These are phyloP conservation scores for Cercospora berteroae DNA, from an alignment of 2,329 filamentous ascomycete genomes.

Conservation along the genomic window DNA sequence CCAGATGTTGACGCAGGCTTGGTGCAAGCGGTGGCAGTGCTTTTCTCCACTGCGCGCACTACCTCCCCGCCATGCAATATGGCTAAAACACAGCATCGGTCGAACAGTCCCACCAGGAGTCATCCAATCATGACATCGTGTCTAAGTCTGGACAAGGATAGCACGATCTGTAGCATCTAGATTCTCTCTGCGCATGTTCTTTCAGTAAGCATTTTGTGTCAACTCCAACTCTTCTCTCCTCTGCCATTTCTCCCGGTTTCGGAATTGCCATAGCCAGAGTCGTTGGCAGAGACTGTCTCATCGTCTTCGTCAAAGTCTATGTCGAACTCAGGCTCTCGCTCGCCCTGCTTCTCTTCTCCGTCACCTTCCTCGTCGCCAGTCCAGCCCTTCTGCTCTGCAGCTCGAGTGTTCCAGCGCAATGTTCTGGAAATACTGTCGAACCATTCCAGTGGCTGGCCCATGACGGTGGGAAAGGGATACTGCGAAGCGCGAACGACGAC, in stretches of 20 bases:
- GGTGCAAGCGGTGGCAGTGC: conserved; percentile 4
- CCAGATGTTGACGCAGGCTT: neutral
- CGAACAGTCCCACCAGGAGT: neutral
- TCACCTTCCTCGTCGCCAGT: conserved; percentile 43
- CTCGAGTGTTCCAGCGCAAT: conserved; percentile 90
- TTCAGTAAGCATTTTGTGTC: neutral
- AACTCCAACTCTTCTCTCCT: conserved; percentile 24
- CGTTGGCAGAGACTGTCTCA: conserved; percentile 40
- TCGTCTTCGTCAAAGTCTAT: conserved; percentile 76
- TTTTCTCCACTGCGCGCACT: neutral
- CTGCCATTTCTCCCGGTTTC: conserved; percentile 21
- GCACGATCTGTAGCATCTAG: neutral
- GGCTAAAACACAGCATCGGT: neutral
- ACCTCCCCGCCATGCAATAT: neutral
- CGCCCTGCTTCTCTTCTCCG: conserved; percentile 26
- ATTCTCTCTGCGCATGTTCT: neutral
- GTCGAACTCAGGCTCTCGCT: conserved; percentile 65
- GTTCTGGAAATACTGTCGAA: conserved; percentile 93
- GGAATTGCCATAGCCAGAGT: conserved; percentile 32
- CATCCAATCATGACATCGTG: neutral
- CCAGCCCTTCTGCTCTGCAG: conserved; percentile 87
- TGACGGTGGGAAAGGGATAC: conserved; percentile 95
- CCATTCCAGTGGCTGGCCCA: conserved; percentile 87
- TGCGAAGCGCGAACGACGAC: conserved; percentile 95
- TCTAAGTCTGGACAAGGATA: neutral